Evolutionary conservation across 2,329 filamentous ascomycete genomes (phyloP).

Genomic region (Monilinia fructigena): DNA sequence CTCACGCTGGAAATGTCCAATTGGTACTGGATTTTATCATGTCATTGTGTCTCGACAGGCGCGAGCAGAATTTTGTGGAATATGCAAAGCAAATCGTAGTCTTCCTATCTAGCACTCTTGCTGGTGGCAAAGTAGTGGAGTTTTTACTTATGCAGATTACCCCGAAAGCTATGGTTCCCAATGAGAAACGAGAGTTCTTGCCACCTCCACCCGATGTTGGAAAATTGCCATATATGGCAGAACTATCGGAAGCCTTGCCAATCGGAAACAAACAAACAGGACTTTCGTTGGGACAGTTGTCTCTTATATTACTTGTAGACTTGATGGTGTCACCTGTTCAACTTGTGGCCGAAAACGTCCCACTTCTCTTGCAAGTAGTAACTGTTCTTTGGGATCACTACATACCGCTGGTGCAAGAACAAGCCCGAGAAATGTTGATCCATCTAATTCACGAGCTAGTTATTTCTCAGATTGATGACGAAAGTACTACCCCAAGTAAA

Average conservation of each 20-base stretch:
- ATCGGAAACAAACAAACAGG: slow-evolving; percentile 89
- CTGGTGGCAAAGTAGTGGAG: slow-evolving; percentile 89
- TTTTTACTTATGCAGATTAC: slow-evolving; percentile 88
- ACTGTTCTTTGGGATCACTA: slow-evolving; percentile 98
- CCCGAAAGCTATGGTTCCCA: slow-evolving; percentile 95
- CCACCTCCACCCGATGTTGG: slow-evolving; percentile 71
- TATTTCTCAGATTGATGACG: slow-evolving; percentile 72
- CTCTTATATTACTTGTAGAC: slow-evolving; percentile 90
- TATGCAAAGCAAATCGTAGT: slow-evolving; percentile 98
- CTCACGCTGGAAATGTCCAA: slow-evolving; percentile 89
- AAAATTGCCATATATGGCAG: slow-evolving; percentile 83
- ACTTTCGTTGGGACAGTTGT: slow-evolving; percentile 88
- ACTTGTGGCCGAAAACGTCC: slow-evolving; percentile 74
- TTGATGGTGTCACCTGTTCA: slow-evolving; percentile 91
- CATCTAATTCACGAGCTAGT: slow-evolving; percentile 96
- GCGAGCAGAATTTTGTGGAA: slow-evolving; percentile 97
- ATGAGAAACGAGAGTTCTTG: slow-evolving; percentile 71
- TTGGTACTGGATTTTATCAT: slow-evolving; percentile 97
- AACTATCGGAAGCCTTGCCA: slow-evolving; percentile 74
- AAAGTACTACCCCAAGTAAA: slow-evolving; percentile 60
- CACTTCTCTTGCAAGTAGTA: slow-evolving; percentile 84
- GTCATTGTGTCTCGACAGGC: slow-evolving; percentile 82
- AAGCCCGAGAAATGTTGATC: slow-evolving; percentile 95
- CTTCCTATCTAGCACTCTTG: slow-evolving; percentile 81
- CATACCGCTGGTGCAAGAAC: slow-evolving; percentile 89